phyloP scores from a whole-genome alignment of 139 green algal genomes.

The Chlorella ohadii region DNA sequence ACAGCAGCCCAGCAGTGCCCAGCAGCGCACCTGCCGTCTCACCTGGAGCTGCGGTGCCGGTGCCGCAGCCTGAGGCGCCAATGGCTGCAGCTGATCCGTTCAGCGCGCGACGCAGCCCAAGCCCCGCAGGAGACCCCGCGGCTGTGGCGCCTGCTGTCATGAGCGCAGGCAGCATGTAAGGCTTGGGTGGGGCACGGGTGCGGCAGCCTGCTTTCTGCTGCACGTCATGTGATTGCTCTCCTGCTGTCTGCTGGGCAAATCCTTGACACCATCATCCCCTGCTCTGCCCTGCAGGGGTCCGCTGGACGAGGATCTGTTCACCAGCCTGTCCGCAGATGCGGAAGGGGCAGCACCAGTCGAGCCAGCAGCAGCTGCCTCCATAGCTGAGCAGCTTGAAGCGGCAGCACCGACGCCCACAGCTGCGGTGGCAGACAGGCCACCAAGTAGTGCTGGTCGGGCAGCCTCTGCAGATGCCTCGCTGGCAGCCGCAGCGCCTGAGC shows the following conservation, averaged over 20 bases:
- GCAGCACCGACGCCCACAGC: not conserved
- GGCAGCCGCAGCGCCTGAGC: not conserved
- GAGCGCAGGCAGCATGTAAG: not conserved
- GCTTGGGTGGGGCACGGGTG: no score
- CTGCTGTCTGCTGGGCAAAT: no score
- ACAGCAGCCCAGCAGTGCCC: no score
- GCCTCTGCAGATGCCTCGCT: not conserved
- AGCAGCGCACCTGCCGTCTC: no score
- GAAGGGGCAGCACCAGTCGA: not conserved
- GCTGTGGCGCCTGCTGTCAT: no score
- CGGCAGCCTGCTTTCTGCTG: not conserved
- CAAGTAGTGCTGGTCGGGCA: not conserved
- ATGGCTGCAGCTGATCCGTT: no score
- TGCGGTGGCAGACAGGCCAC: not conserved
- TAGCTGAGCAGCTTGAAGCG: not conserved
- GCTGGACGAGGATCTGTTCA: slow-evolving; percentile 30
- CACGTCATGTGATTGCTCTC: no score
- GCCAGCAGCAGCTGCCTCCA: not conserved
- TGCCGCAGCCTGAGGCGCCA: no score
- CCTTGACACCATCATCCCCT: no score
- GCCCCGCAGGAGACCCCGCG: no score
- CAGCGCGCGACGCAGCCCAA: no score
- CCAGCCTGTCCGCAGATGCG: not conserved
- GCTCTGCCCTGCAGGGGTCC: slow-evolving; percentile 14
- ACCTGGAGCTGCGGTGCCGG: no score